phyloP scores from a whole-genome alignment of 2,329 filamentous ascomycete genomes.

The Diplodia intermedia region DNA sequence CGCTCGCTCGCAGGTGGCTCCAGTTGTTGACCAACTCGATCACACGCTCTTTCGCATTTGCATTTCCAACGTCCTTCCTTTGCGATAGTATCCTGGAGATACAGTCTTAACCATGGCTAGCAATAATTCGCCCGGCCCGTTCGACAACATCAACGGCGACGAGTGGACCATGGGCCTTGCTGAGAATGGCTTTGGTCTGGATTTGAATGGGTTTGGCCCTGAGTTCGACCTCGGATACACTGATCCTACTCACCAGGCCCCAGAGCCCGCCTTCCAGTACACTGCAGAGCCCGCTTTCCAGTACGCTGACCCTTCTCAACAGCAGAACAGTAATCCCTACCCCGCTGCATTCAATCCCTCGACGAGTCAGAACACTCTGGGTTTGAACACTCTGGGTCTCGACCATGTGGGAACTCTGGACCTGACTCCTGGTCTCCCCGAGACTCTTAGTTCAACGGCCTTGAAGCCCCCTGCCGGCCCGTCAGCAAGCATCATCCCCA shows the following conservation, averaged over 20 bases:
- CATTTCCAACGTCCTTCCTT: neutral
- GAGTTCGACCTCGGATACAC: neutral
- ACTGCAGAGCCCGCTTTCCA: no score
- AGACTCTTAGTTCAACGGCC: neutral
- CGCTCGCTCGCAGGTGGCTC: neutral
- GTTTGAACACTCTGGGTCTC: no score
- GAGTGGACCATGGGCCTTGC: neutral
- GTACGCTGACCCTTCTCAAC: no score
- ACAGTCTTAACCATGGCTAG: neutral
- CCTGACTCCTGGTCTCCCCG: no score
- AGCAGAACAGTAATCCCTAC: no score
- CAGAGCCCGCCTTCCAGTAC: no score
- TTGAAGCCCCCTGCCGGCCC: neutral
- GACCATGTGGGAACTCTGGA: no score
- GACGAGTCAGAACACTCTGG: no score
- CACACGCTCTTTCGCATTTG: neutral
- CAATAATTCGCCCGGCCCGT: neutral
- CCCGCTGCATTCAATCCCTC: no score
- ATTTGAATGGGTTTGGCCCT: no score
- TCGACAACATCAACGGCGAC: neutral
- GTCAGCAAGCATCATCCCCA: no score
- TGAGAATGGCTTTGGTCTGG: neutral
- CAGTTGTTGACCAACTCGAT: conserved; percentile 24
- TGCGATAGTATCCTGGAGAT: conserved; percentile 7
- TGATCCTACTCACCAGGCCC: neutral